Conservation (phyloP, 2,329 filamentous ascomycete species). For the Purpureocillium lavendulum region DNA sequence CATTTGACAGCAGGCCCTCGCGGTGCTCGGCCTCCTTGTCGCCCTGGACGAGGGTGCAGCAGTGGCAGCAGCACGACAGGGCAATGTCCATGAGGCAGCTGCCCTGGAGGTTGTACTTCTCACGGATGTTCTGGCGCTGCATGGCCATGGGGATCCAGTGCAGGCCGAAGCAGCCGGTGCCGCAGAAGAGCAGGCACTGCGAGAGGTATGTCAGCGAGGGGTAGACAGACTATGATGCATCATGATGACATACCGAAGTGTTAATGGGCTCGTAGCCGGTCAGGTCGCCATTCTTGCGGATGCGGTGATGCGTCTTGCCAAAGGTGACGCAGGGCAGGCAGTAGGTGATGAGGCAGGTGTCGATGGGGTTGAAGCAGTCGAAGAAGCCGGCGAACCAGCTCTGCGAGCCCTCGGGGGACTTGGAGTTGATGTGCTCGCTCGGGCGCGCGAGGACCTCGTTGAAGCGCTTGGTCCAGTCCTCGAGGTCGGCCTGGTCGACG, state of each 20-base stretch:
- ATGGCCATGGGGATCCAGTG: slow-evolving; percentile 34
- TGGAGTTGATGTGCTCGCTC: slow-evolving; percentile 32
- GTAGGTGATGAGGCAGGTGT: slow-evolving; percentile 35
- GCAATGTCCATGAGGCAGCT: slow-evolving; percentile 33
- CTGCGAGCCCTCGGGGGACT: slow-evolving; percentile 26
- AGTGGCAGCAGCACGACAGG: slow-evolving; percentile 34
- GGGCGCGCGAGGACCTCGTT: slow-evolving; percentile 34
- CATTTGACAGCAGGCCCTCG: slow-evolving; percentile 14
- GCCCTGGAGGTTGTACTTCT: slow-evolving; percentile 36
- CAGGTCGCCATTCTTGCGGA: slow-evolving; percentile 29
- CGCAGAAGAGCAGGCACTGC: slow-evolving; percentile 35
- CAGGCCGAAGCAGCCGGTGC: slow-evolving; percentile 28
- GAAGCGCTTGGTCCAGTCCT: slow-evolving; percentile 34
- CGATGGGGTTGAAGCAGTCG: slow-evolving; percentile 34
- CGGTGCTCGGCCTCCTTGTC: slow-evolving; percentile 37
- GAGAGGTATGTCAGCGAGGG: neutral
- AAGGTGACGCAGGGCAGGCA: slow-evolving; percentile 40
- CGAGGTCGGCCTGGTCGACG: slow-evolving; percentile 32
- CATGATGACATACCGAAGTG: slow-evolving; percentile 31
- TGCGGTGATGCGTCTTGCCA: slow-evolving; percentile 38
- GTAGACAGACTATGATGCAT: neutral
- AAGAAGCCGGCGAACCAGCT: slow-evolving; percentile 33
- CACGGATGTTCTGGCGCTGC: slow-evolving; percentile 35
- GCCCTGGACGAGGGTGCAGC: slow-evolving; percentile 35
- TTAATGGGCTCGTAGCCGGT: slow-evolving; percentile 37